phyloP scores from a whole-genome alignment of 805 yeast species.

The Schwanniomyces sp. region DNA sequence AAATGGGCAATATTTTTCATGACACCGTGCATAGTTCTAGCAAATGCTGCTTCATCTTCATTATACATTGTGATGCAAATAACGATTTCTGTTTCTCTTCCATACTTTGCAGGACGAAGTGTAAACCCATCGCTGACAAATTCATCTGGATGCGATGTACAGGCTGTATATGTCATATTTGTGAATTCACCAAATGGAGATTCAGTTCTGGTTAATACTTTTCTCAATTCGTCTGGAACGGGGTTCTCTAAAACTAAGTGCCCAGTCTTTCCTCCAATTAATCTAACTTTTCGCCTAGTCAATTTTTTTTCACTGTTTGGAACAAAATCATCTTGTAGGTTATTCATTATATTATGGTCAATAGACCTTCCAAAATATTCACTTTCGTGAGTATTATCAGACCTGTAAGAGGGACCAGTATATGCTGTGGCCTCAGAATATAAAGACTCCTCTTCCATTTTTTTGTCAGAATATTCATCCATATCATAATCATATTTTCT shows the following conservation, averaged over 20 bases:
- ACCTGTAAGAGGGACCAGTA: constrained; percentile 27
- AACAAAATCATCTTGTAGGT: constrained; percentile 36
- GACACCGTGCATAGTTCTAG: constrained; percentile 92
- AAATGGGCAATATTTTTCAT: constrained; percentile 90
- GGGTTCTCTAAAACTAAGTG: constrained; percentile 91
- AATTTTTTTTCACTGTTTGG: constrained; percentile 70
- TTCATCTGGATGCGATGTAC: constrained; percentile 89
- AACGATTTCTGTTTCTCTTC: constrained; percentile 88
- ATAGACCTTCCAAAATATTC: constrained; percentile 47
- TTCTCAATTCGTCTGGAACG: constrained; percentile 82
- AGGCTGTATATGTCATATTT: constrained; percentile 96
- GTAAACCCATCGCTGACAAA: constrained; percentile 80
- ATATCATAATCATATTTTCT: constrained; percentile 26
- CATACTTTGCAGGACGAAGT: constrained; percentile 78
- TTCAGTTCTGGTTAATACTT: constrained; percentile 82
- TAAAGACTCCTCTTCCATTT: constrained; percentile 32
- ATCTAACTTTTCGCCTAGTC: constrained; percentile 69
- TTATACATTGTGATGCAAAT: constrained; percentile 97
- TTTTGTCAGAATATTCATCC: constrained; percentile 33
- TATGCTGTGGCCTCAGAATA: constrained; percentile 38
- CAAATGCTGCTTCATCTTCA: constrained; percentile 85
- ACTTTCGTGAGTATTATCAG: constrained; percentile 20
- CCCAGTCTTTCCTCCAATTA: constrained; percentile 63
- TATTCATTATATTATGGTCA: constrained; percentile 48
- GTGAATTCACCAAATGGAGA: constrained; percentile 82